Percentiles rank a stretch among this genome's conserved stretches.
Conservation (phyloP, 1,139 yeast genomes). For the Eremothecium sinecaudum region DNA sequence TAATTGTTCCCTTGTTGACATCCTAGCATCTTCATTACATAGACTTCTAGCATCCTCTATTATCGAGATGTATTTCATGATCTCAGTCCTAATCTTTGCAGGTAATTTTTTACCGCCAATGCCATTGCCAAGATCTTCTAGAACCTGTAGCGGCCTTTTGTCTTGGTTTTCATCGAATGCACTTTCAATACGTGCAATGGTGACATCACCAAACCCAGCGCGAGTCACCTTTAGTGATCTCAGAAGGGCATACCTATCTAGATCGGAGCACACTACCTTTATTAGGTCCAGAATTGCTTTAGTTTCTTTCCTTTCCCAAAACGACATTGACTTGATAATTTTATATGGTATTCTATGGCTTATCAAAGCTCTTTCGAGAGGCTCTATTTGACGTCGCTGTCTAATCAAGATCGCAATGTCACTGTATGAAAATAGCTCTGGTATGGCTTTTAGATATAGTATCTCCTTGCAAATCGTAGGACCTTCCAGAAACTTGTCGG, state of each 20-base stretch:
- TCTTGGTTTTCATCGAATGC: slow-evolving; percentile 12
- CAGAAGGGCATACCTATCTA: slow-evolving; percentile 50
- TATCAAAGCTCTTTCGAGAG: slow-evolving; percentile 54
- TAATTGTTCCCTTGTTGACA: slow-evolving; percentile 15
- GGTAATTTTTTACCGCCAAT: slow-evolving; percentile 14
- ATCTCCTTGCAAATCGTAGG: slow-evolving; percentile 50
- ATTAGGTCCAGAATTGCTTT: slow-evolving; percentile 53
- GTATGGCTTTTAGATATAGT: slow-evolving; percentile 35
- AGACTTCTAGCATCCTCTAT: slow-evolving; percentile 19
- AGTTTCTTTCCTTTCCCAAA: slow-evolving; percentile 74
- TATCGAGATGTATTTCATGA: slow-evolving; percentile 18
- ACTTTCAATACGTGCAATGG: slow-evolving; percentile 36
- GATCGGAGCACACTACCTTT: slow-evolving; percentile 47
- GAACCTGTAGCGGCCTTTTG: slow-evolving; percentile 18
- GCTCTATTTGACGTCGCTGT: slow-evolving; percentile 46
- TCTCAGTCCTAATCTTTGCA: slow-evolving; percentile 17
- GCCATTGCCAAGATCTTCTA: slow-evolving; percentile 16
- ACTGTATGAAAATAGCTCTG: slow-evolving; percentile 35
- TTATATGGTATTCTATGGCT: slow-evolving; percentile 50
- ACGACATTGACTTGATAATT: slow-evolving; percentile 62
- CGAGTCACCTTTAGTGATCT: slow-evolving; percentile 53
- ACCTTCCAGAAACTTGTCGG: slow-evolving; percentile 45
- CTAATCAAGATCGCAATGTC: slow-evolving; percentile 71
- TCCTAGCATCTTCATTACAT: slow-evolving; percentile 11
- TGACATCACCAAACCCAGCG: slow-evolving; percentile 61